These are phyloP conservation scores for Coniochaeta ligniaria DNA, from an alignment of 2,329 filamentous ascomycete species.

Conservation along the genomic window DNA sequence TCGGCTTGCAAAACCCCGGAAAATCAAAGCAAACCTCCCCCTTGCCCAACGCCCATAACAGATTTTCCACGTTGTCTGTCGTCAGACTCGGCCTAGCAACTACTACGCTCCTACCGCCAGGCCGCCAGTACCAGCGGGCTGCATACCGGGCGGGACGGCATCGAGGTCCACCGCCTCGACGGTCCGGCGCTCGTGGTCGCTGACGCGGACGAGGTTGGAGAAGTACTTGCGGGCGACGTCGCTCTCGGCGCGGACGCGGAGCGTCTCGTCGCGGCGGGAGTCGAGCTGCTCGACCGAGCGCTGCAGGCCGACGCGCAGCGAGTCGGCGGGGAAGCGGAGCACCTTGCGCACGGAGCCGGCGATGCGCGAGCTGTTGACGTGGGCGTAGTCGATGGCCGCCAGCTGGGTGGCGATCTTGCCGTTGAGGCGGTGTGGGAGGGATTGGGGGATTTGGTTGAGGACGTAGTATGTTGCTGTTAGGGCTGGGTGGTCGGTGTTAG, in stretches of 20 bases:
- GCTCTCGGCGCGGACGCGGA: slow-evolving; percentile 74
- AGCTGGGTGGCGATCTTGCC: slow-evolving; percentile 80
- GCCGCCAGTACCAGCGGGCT: background rate
- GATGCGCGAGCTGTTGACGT: slow-evolving; percentile 80
- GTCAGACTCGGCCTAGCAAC: too few species aligned
- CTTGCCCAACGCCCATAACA: background rate
- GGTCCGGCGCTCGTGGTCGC: slow-evolving; percentile 40
- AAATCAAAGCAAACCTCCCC: background rate
- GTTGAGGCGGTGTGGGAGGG: slow-evolving; percentile 78
- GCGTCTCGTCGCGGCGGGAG: slow-evolving; percentile 71
- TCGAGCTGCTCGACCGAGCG: slow-evolving; percentile 79
- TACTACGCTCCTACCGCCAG: background rate
- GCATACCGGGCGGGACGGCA: slow-evolving; percentile 30
- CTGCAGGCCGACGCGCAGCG: slow-evolving; percentile 75
- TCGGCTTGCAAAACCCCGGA: background rate
- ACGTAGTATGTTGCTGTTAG: slow-evolving; percentile 72
- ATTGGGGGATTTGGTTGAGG: slow-evolving; percentile 79
- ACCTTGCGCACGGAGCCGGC: slow-evolving; percentile 81
- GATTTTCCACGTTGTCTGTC: background rate
- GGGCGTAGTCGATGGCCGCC: slow-evolving; percentile 80
- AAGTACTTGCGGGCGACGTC: slow-evolving; percentile 89
- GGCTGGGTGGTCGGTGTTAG: slow-evolving; percentile 44
- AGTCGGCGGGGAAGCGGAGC: slow-evolving; percentile 78
- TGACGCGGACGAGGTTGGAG: slow-evolving; percentile 68
- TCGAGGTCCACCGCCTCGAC: slow-evolving; percentile 50